These are phyloP conservation scores for Exophiala sp. DNA, from an alignment of 2,329 filamentous ascomycete genomes.

Conservation along the genomic window DNA sequence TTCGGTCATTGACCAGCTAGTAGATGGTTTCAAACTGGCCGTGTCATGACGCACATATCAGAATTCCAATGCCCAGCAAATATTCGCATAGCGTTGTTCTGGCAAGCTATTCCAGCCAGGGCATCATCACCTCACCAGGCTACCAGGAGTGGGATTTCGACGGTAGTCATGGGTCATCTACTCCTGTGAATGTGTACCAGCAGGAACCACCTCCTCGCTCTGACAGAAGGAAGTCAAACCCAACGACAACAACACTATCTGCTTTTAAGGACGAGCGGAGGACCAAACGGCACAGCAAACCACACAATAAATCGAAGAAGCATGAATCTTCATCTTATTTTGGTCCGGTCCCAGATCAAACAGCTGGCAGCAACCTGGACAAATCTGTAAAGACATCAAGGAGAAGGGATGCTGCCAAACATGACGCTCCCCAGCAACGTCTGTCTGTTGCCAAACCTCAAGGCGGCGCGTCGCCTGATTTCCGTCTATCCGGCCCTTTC, in stretches of 20 bases:
- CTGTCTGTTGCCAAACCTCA: background rate
- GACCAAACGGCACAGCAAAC: too few species aligned
- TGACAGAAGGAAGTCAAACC: too few species aligned
- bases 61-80: slow-evolving; percentile 23
- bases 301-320: too few species aligned
- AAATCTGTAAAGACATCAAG: background rate
- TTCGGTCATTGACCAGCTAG: too few species aligned
- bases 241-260: too few species aligned
- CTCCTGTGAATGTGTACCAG: background rate
- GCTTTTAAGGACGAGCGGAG: too few species aligned
- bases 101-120: slow-evolving; percentile 23
- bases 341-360: too few species aligned
- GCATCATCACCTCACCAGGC: slow-evolving; percentile 15
- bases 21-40: too few species aligned
- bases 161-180: background rate
- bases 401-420: background rate
- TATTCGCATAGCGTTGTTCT: slow-evolving; percentile 28
- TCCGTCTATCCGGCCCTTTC: background rate
- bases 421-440: background rate
- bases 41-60: too few species aligned
- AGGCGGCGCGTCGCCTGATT: background rate
- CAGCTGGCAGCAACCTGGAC: too few species aligned
- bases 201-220: too few species aligned
- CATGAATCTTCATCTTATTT: too few species aligned
- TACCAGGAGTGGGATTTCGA: slow-evolving; percentile 13